Base-by-base conservation (phyloP, 1,139 yeast genomes). In the Protomyces inouyei region DNA sequence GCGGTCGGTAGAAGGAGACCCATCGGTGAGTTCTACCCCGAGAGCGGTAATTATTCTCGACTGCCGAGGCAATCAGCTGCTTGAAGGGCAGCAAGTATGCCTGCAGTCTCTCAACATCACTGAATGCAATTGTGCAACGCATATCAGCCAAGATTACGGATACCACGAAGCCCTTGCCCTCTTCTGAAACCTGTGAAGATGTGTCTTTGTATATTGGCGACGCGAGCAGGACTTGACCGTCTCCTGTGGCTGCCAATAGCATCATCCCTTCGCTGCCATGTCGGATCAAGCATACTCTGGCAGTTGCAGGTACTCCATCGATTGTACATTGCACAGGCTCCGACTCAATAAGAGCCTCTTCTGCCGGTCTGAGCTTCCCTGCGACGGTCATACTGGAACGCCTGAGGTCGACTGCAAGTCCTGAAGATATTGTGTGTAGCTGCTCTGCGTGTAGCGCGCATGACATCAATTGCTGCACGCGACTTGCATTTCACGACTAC, bases 21-120 rank as follows among this genome's bases (percentile, higher is more conserved):
- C 61, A 57, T 14, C 38, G 61, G 38, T 57, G 61, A 10, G 61
- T 28, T n/a, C 55, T 18, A 37, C 61, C 55, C 5, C 6, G 21
- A 16, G 21, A 16, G 6, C 21, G 48, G 16, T 23, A 54, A 16
- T 37, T 36, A 6, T 23, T 43, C 52, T 57, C 61, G 16, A 45
- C 61, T 4, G 61, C 61, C 43, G 16, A 51, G 8, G 61, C 61
- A 5, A 38, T 25, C 21, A 10, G 36, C 40, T 23, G 37, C 32
- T 57, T 57, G 51, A 57, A 35, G 16, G 21, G 48, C 18, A 48
- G 61, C 25, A 57, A n/a, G 16, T 48, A 37, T 16, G 36, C 51
- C n/a, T 57, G 61, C 12, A 57, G 28, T 21, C 25, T 38, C 3
- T 37, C 40, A 14, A 57, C 28, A 35, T 48, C 28, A 9, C 21